These are phyloP conservation scores for Cyberlindnera euphorbiae DNA, from an alignment of 805 yeast genomes.

Conservation along the genomic window DNA sequence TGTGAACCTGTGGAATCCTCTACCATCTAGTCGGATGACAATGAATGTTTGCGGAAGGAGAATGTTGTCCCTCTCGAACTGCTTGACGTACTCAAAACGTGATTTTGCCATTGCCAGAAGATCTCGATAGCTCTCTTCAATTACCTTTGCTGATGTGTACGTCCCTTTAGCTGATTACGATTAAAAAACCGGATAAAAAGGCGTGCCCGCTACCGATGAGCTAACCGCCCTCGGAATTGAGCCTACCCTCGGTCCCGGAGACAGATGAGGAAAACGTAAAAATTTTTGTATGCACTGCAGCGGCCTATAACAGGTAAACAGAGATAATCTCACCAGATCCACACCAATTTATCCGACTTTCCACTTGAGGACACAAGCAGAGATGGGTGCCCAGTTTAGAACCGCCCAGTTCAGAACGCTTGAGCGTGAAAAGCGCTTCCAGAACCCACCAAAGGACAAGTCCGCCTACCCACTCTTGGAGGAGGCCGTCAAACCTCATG, in stretches of 20 bases:
- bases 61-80: slow-evolving; percentile 68
- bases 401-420: slow-evolving; percentile 57
- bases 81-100: slow-evolving; percentile 79
- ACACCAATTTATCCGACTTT: not conserved
- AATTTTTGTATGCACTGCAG: slow-evolving; percentile 5
- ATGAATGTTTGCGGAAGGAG: slow-evolving; percentile 79
- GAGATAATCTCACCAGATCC: too few relatives aligned
- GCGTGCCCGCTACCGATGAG: slow-evolving; percentile 13
- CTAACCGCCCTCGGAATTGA: slow-evolving; percentile 6
- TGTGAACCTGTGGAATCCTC: slow-evolving; percentile 88
- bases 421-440: slow-evolving; percentile 81
- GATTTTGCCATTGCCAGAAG: slow-evolving; percentile 66
- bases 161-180: too few relatives aligned
- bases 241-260: not conserved
- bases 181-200: too few relatives aligned
- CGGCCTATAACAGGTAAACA: not conserved
- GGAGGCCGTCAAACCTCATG: slow-evolving; percentile 92
- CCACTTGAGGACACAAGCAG: not conserved
- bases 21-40: slow-evolving; percentile 85
- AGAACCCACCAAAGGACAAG: slow-evolving; percentile 84
- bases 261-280: slow-evolving; percentile 1
- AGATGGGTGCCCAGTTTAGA: slow-evolving; percentile 28
- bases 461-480: slow-evolving; percentile 75
- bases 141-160: too few relatives aligned
- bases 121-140: not conserved